Conservation (phyloP, 2,329 filamentous ascomycete species). For the Aspergillus sp. region DNA sequence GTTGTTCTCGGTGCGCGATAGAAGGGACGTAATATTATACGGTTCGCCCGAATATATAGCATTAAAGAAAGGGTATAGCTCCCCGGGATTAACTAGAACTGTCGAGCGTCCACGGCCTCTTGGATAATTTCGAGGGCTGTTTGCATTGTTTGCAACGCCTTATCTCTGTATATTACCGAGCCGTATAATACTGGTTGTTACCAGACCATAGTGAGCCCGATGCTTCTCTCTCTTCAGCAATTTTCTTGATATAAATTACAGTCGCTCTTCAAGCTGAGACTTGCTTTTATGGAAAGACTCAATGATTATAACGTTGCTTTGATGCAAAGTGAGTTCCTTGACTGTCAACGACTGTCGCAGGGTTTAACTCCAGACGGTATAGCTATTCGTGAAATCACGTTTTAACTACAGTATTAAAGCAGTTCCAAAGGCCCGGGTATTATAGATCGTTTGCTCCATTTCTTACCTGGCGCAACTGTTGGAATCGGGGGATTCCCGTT, state of each 20-base stretch:
- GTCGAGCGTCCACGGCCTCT: not conserved
- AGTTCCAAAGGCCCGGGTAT: no score
- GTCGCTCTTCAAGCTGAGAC: not conserved
- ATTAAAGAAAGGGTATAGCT: constrained; percentile 11
- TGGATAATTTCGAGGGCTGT: not conserved
- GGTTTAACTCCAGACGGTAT: no score
- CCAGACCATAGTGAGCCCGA: not conserved
- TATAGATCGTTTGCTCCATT: no score
- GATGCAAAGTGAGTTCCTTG: not conserved
- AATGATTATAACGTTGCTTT: not conserved
- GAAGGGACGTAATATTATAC: not conserved
- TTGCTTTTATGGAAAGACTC: not conserved
- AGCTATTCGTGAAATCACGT: no score
- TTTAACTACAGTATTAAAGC: no score
- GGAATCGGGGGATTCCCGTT: no score
- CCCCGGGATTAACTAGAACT: not conserved
- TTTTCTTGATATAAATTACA: not conserved
- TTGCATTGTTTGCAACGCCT: constrained; percentile 3
- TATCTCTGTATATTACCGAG: not conserved
- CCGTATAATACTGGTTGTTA: not conserved
- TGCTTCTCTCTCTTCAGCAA: not conserved
- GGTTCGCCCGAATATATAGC: constrained; percentile 1
- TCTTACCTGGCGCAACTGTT: no score
- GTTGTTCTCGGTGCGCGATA: not conserved
- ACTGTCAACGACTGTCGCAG: not conserved